These are phyloP conservation scores for Penicillium robsamsonii DNA, from an alignment of 495 filamentous ascomycete species.

Conservation along the genomic window DNA sequence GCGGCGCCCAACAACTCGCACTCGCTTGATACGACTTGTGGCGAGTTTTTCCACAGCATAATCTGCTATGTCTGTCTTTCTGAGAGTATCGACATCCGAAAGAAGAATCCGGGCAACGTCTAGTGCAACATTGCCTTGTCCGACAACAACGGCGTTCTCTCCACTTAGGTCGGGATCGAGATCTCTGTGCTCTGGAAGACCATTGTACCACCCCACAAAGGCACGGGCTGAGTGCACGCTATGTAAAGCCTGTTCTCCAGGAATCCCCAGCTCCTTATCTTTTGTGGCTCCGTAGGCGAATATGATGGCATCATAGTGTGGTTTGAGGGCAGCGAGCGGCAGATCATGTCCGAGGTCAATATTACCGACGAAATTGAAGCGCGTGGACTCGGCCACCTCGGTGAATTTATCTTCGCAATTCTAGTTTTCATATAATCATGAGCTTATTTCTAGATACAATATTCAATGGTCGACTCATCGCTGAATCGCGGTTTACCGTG, in stretches of 20 bases:
- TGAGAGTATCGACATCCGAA: slow-evolving; percentile 64
- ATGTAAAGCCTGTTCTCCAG: slow-evolving; percentile 67
- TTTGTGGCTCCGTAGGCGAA: slow-evolving; percentile 90
- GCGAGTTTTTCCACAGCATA: slow-evolving; percentile 72
- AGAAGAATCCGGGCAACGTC: slow-evolving; percentile 90
- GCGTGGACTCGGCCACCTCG: slow-evolving; percentile 74
- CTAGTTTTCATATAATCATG: slow-evolving; percentile 40
- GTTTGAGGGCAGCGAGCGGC: slow-evolving; percentile 63
- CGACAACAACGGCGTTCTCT: slow-evolving; percentile 85
- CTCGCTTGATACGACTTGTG: slow-evolving; percentile 71
- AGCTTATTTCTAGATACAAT: not conserved
- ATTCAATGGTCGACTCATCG: not conserved
- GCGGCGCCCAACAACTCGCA: slow-evolving; percentile 80
- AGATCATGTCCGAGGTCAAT: slow-evolving; percentile 73
- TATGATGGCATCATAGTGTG: slow-evolving; percentile 87
- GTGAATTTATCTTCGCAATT: slow-evolving; percentile 93
- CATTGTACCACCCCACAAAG: slow-evolving; percentile 99
- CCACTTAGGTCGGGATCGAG: slow-evolving; percentile 75
- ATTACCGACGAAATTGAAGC: slow-evolving; percentile 92
- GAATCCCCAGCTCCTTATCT: slow-evolving; percentile 74
- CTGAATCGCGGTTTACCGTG: not conserved
- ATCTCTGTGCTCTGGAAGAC: slow-evolving; percentile 76
- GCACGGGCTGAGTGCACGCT: slow-evolving; percentile 87
- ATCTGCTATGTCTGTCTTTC: slow-evolving; percentile 83
- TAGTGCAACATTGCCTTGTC: slow-evolving; percentile 93